Evolutionary conservation across 768 basidiomycete genomes (phyloP), one percentile per base, ranked within the genome.

Genomic region (Psilocybe sp.): DNA sequence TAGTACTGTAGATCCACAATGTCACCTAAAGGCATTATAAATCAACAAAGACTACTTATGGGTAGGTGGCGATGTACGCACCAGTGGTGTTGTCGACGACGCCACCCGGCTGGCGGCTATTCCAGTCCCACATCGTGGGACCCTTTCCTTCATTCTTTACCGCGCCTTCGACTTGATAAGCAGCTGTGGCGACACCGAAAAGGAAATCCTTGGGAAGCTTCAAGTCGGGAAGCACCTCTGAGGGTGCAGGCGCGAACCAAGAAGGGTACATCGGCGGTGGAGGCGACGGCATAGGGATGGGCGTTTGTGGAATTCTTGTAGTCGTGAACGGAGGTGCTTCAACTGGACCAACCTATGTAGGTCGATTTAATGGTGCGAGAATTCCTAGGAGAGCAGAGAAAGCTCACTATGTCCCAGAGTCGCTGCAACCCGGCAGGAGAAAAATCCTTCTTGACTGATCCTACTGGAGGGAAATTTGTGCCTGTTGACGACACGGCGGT

Each of bases 91-190:
- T 72, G 49, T 78, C 77, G 10, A 60, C 52, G 6, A 74, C 69
- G 19, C 65, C 71, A 8, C 64, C 66, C 14, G 72, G 72, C 50
- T 76, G 75, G 12, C 72, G 66, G 47, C 69, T 71, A 41, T 74
- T 76, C 76, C 75, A 76, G 51, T 78, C 77, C 77, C 77, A 77
- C 53, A 73, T 66, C 1, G 68, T 69, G 1, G 76, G 75, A 7
- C 76, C 76, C 49, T 77, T 76, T 0, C 75, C 77, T 48, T 77
- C 79, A 52, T 69, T 69, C 58, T 77, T 75, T 13, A 65, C 72
- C 6, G 77, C 77, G 6, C 79, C 79, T 65, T 79, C 78, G 20
- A 78, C 77, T 54, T 79, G 78, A 54, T 76, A 78, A 7, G 79
- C 73, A 18, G 77, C 76, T 0, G 78, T 79, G 3, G 76, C 76